Evolutionary conservation across 441 rosid genomes (phyloP).

Genomic region (Erysimum pusillum): DNA sequence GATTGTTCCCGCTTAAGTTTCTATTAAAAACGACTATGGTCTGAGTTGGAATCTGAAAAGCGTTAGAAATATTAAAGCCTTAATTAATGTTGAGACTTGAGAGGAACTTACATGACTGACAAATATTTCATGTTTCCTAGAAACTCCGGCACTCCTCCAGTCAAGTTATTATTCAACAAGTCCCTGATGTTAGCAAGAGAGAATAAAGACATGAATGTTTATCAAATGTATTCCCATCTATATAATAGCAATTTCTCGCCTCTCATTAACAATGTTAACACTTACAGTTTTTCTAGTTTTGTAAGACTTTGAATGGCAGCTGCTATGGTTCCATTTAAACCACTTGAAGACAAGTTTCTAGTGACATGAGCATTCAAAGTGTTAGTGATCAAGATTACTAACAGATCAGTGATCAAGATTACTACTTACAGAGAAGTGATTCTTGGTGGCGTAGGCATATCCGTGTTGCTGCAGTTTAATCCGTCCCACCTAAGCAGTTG

Average conservation of each 20-base stretch:
- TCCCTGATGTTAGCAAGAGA: slow-evolving; percentile 19
- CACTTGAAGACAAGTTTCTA: slow-evolving; percentile 46
- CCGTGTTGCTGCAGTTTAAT: slow-evolving; percentile 19
- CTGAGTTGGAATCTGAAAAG: not conserved
- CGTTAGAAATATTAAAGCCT: not conserved
- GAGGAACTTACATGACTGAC: slow-evolving; percentile 15
- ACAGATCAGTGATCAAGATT: not conserved
- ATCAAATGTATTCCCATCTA: too few relatives aligned
- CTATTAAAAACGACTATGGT: not conserved
- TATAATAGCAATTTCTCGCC: not conserved
- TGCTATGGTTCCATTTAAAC: slow-evolving; percentile 37
- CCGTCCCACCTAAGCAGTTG: slow-evolving; percentile 4
- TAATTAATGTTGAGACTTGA: too few relatives aligned
- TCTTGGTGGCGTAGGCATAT: slow-evolving; percentile 28
- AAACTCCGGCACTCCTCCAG: slow-evolving; percentile 33
- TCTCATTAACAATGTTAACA: not conserved
- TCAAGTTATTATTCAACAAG: slow-evolving; percentile 37
- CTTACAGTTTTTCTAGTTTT: slow-evolving; percentile 27
- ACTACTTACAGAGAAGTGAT: slow-evolving; percentile 38
- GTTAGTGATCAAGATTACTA: not conserved
- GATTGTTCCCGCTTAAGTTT: slow-evolving; percentile 1
- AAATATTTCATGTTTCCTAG: slow-evolving; percentile 31
- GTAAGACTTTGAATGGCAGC: slow-evolving; percentile 43
- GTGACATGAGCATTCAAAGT: not conserved
- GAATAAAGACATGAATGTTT: too few relatives aligned